These are phyloP conservation scores for Sporothrix inflata DNA, from an alignment of 2,329 filamentous ascomycete species.

Conservation along the genomic window DNA sequence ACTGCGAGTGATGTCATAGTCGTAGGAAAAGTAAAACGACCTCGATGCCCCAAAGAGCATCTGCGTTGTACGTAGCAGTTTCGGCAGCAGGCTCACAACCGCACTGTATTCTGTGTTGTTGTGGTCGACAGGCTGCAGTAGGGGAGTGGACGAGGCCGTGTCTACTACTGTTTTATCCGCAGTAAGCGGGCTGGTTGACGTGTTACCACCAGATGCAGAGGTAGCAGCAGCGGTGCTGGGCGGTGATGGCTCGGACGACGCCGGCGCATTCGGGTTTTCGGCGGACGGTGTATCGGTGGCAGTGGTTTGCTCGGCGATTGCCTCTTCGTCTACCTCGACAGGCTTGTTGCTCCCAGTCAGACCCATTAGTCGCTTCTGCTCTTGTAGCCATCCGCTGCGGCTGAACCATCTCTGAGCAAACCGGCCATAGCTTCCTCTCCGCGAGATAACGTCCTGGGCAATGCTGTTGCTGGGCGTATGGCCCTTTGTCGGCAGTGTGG, in stretches of 20 bases:
- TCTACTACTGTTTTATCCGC: neutral
- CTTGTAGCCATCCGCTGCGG: slow-evolving; percentile 75
- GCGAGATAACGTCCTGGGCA: slow-evolving; percentile 84
- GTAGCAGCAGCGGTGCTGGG: neutral
- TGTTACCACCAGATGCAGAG: neutral
- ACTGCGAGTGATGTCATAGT: slow-evolving; percentile 83
- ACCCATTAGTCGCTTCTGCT: slow-evolving; percentile 70
- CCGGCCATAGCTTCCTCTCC: slow-evolving; percentile 80
- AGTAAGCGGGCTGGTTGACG: neutral
- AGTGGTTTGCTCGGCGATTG: slow-evolving; percentile 20
- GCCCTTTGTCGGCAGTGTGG: neutral
- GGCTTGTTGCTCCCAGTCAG: slow-evolving; percentile 59
- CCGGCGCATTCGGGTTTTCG: neutral
- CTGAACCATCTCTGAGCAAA: slow-evolving; percentile 95
- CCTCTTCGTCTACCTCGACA: slow-evolving; percentile 31
- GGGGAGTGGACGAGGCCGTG: slow-evolving; percentile 18
- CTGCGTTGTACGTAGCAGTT: slow-evolving; percentile 80
- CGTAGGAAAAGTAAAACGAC: slow-evolving; percentile 96
- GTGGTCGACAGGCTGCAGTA: neutral
- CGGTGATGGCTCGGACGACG: neutral
- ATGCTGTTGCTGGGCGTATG: slow-evolving; percentile 60
- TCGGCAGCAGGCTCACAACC: slow-evolving; percentile 70
- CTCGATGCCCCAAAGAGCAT: slow-evolving; percentile 79
- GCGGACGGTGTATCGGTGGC: neutral
- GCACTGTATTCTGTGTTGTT: slow-evolving; percentile 39